Evolutionary conservation across 257 asterid genomes (phyloP), one percentile per base, ranked within the genome.

Genomic region (Nicotiana tomentosiformis): DNA sequence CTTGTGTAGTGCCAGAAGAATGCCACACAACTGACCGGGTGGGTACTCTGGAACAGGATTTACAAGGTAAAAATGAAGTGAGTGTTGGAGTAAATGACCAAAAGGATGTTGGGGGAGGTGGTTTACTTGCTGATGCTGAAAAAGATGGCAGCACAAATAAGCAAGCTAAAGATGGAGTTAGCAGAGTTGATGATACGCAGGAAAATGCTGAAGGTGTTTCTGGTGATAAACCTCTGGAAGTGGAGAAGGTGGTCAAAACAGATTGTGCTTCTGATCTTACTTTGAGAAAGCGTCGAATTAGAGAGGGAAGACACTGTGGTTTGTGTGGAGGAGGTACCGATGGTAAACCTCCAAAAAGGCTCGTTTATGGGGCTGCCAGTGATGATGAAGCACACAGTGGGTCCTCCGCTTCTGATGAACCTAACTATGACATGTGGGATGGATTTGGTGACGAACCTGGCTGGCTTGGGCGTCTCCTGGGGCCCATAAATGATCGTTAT

Each of bases 401-500:
- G 49, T 91, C 98, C 70, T 93, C 98, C 81, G 92, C 92, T 81
- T 90, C 98, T 37, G 99, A 92, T 77, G 99, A 94, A 81, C 92
- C 97, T 77, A 91, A 89, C 84, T 96, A 92, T 90, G 99, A 96
- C 82, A 83, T 90, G 79, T 96, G 89, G 95, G 99, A 96, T 91
- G 98, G 98, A 78, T 96, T 96, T 90, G 98, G 98, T 76, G 98
- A 96, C 83, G 98, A 94, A 84, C 77, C 94, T 84, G 93, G 93
- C 78, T 96, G 99, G 99, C 96, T 94, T 87, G 99, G 99, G 69
- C 95, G 96, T 85, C 98, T 94, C 23, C 85, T 96, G 86, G 99
- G 99, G 76, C 99, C 99, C 39, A 92, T 96, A 67, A 94, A 94
- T 84, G 98, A 96, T 85, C 96, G 97, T 18, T 92, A 89, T 83